Percentiles rank a stretch among this genome's conserved stretches.
Evolutionary conservation across 257 asterid genomes (phyloP).

Genomic region (Solanum gandarillasii): DNA sequence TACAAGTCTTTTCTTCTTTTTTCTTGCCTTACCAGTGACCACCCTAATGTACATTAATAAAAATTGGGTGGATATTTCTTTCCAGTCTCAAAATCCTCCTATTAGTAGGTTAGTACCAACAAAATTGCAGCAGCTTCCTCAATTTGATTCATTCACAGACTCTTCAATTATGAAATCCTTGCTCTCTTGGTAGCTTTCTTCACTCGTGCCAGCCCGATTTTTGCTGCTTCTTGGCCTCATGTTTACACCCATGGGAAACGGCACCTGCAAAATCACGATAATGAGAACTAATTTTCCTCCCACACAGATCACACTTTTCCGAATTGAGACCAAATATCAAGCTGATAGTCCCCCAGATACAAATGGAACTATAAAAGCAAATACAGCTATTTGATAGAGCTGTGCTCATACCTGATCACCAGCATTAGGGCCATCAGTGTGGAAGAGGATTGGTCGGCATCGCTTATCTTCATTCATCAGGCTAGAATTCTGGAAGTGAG

Average conservation of each 20-base stretch:
- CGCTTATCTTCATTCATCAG: constrained; percentile 99
- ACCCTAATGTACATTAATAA: constrained; percentile 56
- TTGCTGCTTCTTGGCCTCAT: constrained; percentile 69
- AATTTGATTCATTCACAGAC: constrained; percentile 62
- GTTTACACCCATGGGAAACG: constrained; percentile 93
- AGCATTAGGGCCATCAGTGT: constrained; percentile 99
- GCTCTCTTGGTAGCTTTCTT: constrained; percentile 54
- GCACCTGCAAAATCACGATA: constrained; percentile 48
- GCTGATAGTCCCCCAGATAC: not conserved
- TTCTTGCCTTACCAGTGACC: constrained; percentile 20
- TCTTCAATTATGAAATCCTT: constrained; percentile 55
- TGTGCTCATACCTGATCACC: constrained; percentile 81
- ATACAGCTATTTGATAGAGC: not conserved
- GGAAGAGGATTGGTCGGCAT: constrained; percentile 96
- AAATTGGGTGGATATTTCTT: constrained; percentile 32
- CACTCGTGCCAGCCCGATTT: constrained; percentile 41
- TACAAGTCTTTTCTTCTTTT: constrained; percentile 12
- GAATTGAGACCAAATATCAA: not conserved
- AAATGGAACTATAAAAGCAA: not conserved
- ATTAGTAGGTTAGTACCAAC: constrained; percentile 45
- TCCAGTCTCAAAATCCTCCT: constrained; percentile 29
- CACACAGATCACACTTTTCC: not conserved
- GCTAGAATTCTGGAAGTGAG: constrained; percentile 98
- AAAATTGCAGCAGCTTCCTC: constrained; percentile 29
- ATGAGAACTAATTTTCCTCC: not conserved